Evolutionary conservation across 805 yeast genomes (phyloP), one percentile per base, ranked within the genome.

Genomic region (Candida khao-thaluensis): DNA sequence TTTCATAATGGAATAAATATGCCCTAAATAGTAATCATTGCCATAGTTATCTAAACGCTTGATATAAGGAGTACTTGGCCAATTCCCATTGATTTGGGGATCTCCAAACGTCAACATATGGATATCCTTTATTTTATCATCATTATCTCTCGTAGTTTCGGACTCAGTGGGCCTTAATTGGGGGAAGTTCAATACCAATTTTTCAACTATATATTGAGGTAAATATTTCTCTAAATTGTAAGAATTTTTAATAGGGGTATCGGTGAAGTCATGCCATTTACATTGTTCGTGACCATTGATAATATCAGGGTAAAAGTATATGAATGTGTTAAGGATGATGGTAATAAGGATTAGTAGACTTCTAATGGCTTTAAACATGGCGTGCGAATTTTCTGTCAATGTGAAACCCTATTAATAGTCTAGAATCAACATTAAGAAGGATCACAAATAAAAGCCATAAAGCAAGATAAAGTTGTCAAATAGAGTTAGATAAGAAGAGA

Each of bases 1-100:
- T 47, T 75, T 73, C 85, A 91, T 80, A 5, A 76, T 73, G 3
- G 60, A 52, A 58, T 82, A 88, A 17, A 91, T 82, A 52, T 90
- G 97, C 2, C 95, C 95, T 44, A 93, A 64, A 54, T 82, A 93
- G 49, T 78, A 74, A 64, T 93, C 99, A 64, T 93, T 93, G 2
- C 96, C 99, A 54, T 62, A 83, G 40, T 85, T 84, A 56, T 93
- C 99, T 17, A 93, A 64, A 37, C 87, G 62, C 43, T 85, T 83
- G 42, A 86, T 69, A 53, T 81, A 79, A 10, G 82, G 77, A 1
- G 95, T 83, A 17, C 70, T 65, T 6, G 74, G 76, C 84, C 87
- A 81, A 50, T 81, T 77, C 2, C 99, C 99, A 45, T 91, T 85
- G 59, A 93, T 90, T 65, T 93, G 99, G 0, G 99, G 99, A 55